Evolutionary conservation across 2,329 filamentous ascomycete genomes (phyloP), one percentile per base, ranked within the genome.

Genomic region (Raffaelea albimanens): DNA sequence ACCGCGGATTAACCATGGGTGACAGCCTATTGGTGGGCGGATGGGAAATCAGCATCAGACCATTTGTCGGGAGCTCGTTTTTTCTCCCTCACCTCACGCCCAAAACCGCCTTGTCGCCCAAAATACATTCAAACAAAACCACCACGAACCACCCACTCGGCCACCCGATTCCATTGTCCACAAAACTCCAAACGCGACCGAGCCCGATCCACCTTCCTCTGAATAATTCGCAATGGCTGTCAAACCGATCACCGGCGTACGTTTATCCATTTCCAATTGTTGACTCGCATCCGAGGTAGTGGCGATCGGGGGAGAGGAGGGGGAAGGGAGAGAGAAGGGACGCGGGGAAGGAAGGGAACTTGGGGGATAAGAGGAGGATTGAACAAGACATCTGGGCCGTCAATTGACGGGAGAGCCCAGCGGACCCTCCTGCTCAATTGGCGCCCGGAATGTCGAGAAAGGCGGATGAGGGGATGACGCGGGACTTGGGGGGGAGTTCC

Each of bases 241-340:
- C 64, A 67, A 68, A 59, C 76, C 75, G 51, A 76, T 80, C 56
- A 77, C 73, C 55, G 76, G 76, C 61, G 76, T 80, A 78, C 54
- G 76, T 76, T 38, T 16, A 29, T 29, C 25, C 7, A 29, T 29
- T 29, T 29, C 25, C 7, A 29, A 13, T n/a, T n/a, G n/a, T n/a
- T n/a, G n/a, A n/a, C n/a, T n/a, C n/a, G n/a, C n/a, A n/a, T n/a
- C n/a, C n/a, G n/a, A n/a, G n/a, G n/a, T n/a, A n/a, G n/a, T n/a
- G n/a, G n/a, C n/a, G n/a, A n/a, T n/a, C n/a, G n/a, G n/a, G n/a
- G n/a, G n/a, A n/a, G n/a, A n/a, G n/a, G n/a, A n/a, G n/a, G n/a
- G n/a, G n/a, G n/a, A n/a, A n/a, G n/a, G n/a, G n/a, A n/a, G n/a
- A n/a, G n/a, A n/a, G n/a, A n/a, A n/a, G n/a, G n/a, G n/a, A n/a